Evolutionary conservation across 2,329 filamentous ascomycete species (phyloP).

Genomic region (Alternaria gaisen): DNA sequence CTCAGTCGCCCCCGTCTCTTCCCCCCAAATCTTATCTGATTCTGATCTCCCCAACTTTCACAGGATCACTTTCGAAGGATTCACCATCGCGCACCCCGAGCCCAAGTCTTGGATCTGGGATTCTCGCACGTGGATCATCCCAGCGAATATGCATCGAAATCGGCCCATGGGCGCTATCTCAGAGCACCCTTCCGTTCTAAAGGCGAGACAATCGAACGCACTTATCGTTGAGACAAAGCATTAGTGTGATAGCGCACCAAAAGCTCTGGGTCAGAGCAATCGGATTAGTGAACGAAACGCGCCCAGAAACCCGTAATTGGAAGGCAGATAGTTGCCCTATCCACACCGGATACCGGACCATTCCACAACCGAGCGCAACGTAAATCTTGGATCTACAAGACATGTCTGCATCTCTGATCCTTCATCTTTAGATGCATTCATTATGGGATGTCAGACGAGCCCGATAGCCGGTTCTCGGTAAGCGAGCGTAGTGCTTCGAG

Average conservation of each 20-base stretch:
- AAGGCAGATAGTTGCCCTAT: slow-evolving; percentile 9
- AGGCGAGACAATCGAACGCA: neutral
- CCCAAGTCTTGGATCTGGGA: neutral
- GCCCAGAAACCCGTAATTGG: neutral
- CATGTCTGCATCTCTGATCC: slow-evolving; percentile 1
- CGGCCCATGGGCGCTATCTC: neutral
- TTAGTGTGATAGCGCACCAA: neutral
- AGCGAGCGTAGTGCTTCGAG: neutral
- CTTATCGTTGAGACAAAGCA: neutral
- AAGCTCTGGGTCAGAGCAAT: neutral
- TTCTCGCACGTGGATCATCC: neutral
- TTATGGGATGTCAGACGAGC: slow-evolving; percentile 2
- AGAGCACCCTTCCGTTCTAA: neutral
- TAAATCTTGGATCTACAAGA: neutral
- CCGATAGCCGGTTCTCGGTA: neutral
- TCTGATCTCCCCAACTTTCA: neutral
- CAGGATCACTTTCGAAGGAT: neutral
- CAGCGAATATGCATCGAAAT: neutral
- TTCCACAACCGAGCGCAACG: neutral
- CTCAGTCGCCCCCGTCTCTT: neutral
- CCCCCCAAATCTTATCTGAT: neutral
- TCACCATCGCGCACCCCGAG: neutral
- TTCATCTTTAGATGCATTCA: neutral
- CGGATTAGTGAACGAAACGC: neutral
- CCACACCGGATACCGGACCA: neutral